Evolutionary conservation across 108 stramenopile genomes (phyloP).

Genomic region (Aurantiochytrium sp.): DNA sequence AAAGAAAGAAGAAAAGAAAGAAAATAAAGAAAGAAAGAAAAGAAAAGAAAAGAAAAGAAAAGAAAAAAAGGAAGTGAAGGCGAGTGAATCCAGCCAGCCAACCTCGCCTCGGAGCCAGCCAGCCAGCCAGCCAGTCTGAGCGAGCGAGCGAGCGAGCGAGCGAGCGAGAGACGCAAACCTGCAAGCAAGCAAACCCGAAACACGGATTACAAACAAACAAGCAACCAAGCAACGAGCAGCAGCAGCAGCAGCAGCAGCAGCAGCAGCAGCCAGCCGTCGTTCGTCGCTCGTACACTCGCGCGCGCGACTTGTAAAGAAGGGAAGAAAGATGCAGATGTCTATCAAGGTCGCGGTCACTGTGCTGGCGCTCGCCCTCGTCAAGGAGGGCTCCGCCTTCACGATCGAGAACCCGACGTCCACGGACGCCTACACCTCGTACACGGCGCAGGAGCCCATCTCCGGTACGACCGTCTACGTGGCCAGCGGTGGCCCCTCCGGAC

Average conservation of each 20-base stretch:
- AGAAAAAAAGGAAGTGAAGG: neutral
- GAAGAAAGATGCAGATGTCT: neutral
- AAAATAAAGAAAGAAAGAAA: neutral
- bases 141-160: neutral
- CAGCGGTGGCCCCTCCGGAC: neutral
- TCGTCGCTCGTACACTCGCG: no score
- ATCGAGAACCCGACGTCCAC: neutral
- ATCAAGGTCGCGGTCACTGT: neutral
- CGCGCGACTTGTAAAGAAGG: no score
- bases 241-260: no score
- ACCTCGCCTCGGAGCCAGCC: no score
- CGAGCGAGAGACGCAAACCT: neutral
- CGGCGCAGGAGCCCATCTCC: neutral
- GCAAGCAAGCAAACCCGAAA: no score
- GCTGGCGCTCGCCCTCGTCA: neutral
- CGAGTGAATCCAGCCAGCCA: neutral
- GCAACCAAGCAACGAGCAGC: no score
- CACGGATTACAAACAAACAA: no score
- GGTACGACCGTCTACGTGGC: neutral
- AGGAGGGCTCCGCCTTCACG: neutral
- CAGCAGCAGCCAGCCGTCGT: no score
- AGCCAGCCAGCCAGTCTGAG: neutral
- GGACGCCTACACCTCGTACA: neutral
- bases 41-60: neutral
- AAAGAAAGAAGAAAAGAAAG: neutral